Percentiles rank a stretch among this genome's conserved stretches.
Evolutionary conservation across 495 filamentous ascomycete genomes (phyloP).

Genomic region (Penicillium subrubescens): DNA sequence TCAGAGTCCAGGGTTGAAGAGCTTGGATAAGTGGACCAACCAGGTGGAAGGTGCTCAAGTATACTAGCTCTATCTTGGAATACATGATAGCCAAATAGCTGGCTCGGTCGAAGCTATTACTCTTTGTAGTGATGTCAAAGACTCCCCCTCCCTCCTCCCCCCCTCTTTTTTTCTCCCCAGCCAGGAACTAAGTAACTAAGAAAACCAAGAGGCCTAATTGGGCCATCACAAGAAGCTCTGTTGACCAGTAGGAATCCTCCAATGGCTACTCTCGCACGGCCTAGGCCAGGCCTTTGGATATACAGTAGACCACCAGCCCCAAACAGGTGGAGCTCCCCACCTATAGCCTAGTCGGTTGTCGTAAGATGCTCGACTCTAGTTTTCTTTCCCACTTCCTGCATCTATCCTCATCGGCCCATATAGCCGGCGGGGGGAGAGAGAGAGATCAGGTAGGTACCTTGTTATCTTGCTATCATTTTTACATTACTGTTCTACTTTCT

Average conservation of each 20-base stretch:
- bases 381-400: not conserved
- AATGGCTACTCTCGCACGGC: not conserved
- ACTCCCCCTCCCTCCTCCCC: not conserved
- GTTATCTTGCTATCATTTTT: not conserved
- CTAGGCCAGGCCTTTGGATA: not conserved
- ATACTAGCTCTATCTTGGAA: not conserved
- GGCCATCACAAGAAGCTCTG: not conserved
- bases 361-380: not conserved
- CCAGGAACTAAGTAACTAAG: not conserved
- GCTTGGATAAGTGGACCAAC: not conserved
- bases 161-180: not conserved
- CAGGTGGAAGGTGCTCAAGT: not conserved
- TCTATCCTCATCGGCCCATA: constrained; percentile 3
- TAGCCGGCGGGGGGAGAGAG: not conserved
- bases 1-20: not conserved
- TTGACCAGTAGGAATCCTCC: not conserved
- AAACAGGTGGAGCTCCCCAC: not conserved
- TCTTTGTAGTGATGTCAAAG: constrained; percentile 21
- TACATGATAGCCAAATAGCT: too few species aligned
- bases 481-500: too few species aligned
- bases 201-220: too few species aligned
- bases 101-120: too few species aligned
- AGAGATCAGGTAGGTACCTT: not conserved
- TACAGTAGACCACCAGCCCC: not conserved
- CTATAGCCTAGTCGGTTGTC: constrained; percentile 6